phyloP scores from a whole-genome alignment of 2,329 filamentous ascomycete species.

The Trichocomaceae sp. region DNA sequence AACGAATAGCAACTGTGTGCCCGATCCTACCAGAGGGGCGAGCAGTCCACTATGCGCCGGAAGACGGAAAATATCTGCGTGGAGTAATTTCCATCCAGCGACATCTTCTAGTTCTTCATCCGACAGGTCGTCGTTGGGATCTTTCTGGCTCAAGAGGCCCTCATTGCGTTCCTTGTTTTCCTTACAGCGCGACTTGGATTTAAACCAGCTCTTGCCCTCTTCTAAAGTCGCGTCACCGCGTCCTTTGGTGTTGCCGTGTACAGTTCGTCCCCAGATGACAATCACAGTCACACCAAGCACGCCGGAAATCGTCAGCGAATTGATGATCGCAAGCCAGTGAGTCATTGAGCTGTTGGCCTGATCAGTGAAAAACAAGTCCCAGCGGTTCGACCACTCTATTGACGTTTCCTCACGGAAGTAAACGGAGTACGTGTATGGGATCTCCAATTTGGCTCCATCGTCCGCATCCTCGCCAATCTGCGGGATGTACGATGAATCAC shows the following conservation, averaged over 20 bases:
- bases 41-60: constrained; percentile 65
- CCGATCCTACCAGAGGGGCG: constrained; percentile 75
- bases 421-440: constrained; percentile 83
- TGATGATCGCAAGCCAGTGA: constrained; percentile 83
- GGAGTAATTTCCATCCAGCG: constrained; percentile 81
- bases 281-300: constrained; percentile 71
- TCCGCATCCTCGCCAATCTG: constrained; percentile 53
- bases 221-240: constrained; percentile 61
- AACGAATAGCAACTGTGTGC: constrained; percentile 82
- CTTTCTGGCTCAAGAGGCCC: constrained; percentile 54
- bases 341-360: constrained; percentile 74
- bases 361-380: constrained; percentile 86
- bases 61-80: constrained; percentile 78
- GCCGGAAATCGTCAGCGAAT: constrained; percentile 76
- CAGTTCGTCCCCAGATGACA: constrained; percentile 72
- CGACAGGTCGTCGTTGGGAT: constrained; percentile 46
- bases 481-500: constrained; percentile 54
- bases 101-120: constrained; percentile 74
- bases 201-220: constrained; percentile 51
- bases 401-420: constrained; percentile 79
- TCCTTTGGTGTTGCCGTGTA: constrained; percentile 70
- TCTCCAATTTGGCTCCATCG: constrained; percentile 59
- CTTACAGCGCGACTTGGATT: constrained; percentile 43
- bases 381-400: constrained; percentile 75
- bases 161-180: constrained; percentile 51